phyloP scores from a whole-genome alignment of 1,284 basidiomycete genomes.

The Ceratobasidium sp. region DNA sequence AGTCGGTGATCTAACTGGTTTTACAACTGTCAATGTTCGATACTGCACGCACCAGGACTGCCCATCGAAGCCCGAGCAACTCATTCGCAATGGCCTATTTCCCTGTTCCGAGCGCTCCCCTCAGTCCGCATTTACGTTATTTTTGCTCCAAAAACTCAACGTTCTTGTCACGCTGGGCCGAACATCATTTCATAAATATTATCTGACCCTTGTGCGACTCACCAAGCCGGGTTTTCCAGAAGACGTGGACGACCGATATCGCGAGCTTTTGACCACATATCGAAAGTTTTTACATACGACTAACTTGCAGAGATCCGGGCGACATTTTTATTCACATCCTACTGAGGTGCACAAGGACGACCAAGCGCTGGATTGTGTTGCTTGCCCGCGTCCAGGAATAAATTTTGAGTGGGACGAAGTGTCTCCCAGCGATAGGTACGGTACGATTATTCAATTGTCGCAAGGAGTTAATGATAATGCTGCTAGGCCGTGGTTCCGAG shows the following conservation, averaged over 20 bases:
- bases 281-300: not conserved
- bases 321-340: not conserved
- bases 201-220: not conserved
- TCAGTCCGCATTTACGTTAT: conserved; percentile 1
- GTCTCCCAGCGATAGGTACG: not conserved
- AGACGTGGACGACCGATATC: not conserved
- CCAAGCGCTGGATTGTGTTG: conserved; percentile 5
- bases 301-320: not conserved
- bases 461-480: too few relatives aligned
- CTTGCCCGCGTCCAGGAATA: conserved; percentile 3
- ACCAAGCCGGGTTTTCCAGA: conserved; percentile 5
- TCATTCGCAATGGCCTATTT: not conserved
- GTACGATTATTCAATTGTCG: too few relatives aligned
- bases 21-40: not conserved
- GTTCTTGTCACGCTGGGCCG: not conserved
- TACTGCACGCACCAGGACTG: not conserved
- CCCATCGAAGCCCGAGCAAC: not conserved
- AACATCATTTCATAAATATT: not conserved
- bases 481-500: not conserved
- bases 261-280: not conserved
- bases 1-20: conserved; percentile 10
- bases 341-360: not conserved
- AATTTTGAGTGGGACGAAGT: conserved; percentile 25
- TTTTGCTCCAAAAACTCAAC: not conserved
- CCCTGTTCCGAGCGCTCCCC: not conserved